Conservation (phyloP, 2,329 filamentous ascomycete species). For the Aureobasidium sp. region DNA sequence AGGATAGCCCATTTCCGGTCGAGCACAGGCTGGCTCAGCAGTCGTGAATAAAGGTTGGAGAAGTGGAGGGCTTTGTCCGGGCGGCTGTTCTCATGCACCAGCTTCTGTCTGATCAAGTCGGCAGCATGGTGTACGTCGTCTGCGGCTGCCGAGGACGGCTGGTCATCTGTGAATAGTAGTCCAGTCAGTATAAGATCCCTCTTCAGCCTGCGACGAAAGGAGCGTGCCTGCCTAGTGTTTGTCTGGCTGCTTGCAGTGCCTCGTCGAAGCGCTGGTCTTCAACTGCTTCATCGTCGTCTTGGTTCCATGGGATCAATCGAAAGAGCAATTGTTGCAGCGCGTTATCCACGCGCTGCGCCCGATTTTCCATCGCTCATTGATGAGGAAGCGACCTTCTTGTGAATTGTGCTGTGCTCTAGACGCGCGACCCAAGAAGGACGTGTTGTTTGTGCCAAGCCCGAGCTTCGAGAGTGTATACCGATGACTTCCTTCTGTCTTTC, state of each 20-base stretch:
- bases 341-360: conserved; percentile 60
- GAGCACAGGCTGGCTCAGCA: conserved; percentile 84
- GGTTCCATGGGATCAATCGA: conserved; percentile 57
- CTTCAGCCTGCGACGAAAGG: conserved; percentile 1
- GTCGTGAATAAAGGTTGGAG: conserved; percentile 80
- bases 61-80: conserved; percentile 73
- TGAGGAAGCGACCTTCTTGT: neutral
- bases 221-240: conserved; percentile 36
- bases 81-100: conserved; percentile 69
- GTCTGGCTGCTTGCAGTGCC: conserved; percentile 46
- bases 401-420: neutral
- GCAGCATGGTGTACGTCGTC: conserved; percentile 85
- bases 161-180: conserved; percentile 18
- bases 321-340: conserved; percentile 73
- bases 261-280: conserved; percentile 64
- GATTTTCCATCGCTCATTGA: conserved; percentile 14
- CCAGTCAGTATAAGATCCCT: conserved; percentile 37
- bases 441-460: conserved; percentile 8
- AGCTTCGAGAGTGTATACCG: neutral
- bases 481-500: neutral
- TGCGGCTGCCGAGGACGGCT: conserved; percentile 48
- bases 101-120: conserved; percentile 82
- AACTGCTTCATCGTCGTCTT: conserved; percentile 57
- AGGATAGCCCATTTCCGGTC: conserved; percentile 96
- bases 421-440: neutral